phyloP scores from a whole-genome alignment of 2,329 filamentous ascomycete genomes.

The Claviceps paspali region DNA sequence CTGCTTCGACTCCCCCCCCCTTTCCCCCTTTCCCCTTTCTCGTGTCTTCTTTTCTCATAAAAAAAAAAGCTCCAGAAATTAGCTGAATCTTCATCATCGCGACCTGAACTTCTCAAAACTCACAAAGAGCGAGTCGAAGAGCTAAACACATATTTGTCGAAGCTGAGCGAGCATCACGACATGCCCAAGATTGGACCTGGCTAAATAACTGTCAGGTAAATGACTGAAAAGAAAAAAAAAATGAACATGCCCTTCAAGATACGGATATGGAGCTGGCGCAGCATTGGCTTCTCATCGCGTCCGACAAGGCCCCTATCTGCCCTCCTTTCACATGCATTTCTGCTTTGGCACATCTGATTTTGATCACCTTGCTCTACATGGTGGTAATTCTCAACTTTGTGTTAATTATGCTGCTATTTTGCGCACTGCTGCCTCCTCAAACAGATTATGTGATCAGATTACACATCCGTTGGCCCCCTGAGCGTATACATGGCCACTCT shows the following conservation, averaged over 20 bases:
- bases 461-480: not conserved
- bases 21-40: too few species aligned
- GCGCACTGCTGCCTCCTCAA: not conserved
- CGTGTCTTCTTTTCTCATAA: not conserved
- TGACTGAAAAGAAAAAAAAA: too few species aligned
- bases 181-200: conserved; percentile 62
- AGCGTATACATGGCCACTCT: not conserved
- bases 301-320: not conserved
- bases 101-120: conserved; percentile 76
- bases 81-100: conserved; percentile 40
- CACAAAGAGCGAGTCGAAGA: conserved; percentile 96
- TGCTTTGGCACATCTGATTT: not conserved
- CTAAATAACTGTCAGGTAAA: conserved; percentile 15
- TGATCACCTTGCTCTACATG: not conserved
- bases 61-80: conserved; percentile 57
- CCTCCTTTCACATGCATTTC: not conserved
- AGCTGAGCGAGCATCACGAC: conserved; percentile 91
- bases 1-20: too few species aligned
- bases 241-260: too few species aligned
- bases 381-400: not conserved
- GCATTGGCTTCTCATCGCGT: not conserved
- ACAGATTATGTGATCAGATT: not conserved
- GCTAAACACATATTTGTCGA: conserved; percentile 83
- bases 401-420: not conserved
- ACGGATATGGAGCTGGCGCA: not conserved